Percentiles rank a stretch among this genome's conserved stretches.
Conservation (phyloP, 352 stramenopile genomes). For the Elongisporangium undulatum region DNA sequence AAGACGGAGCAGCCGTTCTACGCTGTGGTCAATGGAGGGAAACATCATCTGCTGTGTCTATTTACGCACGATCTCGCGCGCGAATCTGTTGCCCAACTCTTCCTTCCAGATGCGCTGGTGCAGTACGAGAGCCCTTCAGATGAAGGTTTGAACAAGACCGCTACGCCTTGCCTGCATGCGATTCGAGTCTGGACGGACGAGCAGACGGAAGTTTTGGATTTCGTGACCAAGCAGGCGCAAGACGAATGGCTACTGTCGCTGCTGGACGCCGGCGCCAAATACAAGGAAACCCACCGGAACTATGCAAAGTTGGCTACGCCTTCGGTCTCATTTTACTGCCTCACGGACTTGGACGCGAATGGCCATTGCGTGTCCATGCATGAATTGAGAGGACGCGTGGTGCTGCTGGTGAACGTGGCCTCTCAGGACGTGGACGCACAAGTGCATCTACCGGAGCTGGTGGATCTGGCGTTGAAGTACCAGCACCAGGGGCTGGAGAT, state of each 20-base stretch:
- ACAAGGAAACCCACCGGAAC: slow-evolving; percentile 22
- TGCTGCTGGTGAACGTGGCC: slow-evolving; percentile 69
- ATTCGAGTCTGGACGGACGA: slow-evolving; percentile 38
- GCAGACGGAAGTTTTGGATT: slow-evolving; percentile 25
- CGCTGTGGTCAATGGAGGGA: slow-evolving; percentile 23
- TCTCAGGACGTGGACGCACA: slow-evolving; percentile 78
- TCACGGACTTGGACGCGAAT: slow-evolving; percentile 57
- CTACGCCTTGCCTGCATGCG: slow-evolving; percentile 12
- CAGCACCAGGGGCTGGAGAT: slow-evolving; percentile 45
- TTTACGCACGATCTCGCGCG: slow-evolving; percentile 28
- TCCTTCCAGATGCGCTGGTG: slow-evolving; percentile 23
- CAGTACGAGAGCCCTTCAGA: slow-evolving; percentile 34
- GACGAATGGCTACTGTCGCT: slow-evolving; percentile 45
- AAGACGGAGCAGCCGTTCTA: slow-evolving; percentile 13
- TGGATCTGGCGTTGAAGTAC: slow-evolving; percentile 56
- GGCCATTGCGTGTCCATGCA: slow-evolving; percentile 58
- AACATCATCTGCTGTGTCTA: slow-evolving; percentile 21
- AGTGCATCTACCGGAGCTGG: slow-evolving; percentile 77
- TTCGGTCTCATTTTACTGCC: slow-evolving; percentile 66
- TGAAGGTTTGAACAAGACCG: slow-evolving; percentile 16
- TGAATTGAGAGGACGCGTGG: slow-evolving; percentile 51
- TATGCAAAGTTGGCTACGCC: slow-evolving; percentile 23
- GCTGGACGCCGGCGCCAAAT: slow-evolving; percentile 36
- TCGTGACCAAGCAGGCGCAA: slow-evolving; percentile 29
- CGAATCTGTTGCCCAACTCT: slow-evolving; percentile 11